phyloP scores from a whole-genome alignment of 1,284 basidiomycete genomes.

The Coniferiporia weirii region DNA sequence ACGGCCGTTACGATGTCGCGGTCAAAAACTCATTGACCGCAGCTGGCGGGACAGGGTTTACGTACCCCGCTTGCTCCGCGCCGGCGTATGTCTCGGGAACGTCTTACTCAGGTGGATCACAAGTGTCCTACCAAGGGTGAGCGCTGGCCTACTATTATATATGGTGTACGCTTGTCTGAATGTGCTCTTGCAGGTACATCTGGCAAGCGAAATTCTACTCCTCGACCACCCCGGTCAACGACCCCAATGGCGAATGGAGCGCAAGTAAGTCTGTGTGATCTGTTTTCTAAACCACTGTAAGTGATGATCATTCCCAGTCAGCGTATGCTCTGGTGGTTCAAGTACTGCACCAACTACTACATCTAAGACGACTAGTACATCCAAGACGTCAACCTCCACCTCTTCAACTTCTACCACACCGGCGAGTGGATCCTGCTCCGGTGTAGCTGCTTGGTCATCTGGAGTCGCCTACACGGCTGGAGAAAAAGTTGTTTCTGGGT shows the following conservation, averaged over 20 bases:
- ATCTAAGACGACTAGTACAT: conserved; percentile 1
- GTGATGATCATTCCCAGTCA: conserved; percentile 37
- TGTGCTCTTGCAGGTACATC: conserved; percentile 42
- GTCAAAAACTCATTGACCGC: conserved; percentile 44
- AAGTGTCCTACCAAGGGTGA: conserved; percentile 53
- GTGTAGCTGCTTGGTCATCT: conserved; percentile 48
- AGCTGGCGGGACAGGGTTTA: conserved; percentile 62
- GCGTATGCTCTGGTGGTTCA: conserved; percentile 43
- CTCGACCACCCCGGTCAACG: conserved; percentile 41
- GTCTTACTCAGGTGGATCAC: conserved; percentile 46
- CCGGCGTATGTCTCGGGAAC: conserved; percentile 46
- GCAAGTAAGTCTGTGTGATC: conserved; percentile 42
- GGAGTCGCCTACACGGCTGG: conserved; percentile 45
- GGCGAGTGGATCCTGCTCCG: conserved; percentile 35
- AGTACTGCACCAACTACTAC: conserved; percentile 19
- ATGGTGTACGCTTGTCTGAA: not conserved
- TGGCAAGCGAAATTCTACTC: conserved; percentile 66
- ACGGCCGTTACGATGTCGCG: conserved; percentile 52
- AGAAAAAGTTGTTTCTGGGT: conserved; percentile 47
- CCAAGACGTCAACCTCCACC: conserved; percentile 8
- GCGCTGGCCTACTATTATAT: conserved; percentile 12
- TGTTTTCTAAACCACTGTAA: not conserved
- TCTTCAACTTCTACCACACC: conserved; percentile 19
- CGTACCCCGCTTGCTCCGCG: conserved; percentile 55
- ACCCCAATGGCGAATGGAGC: conserved; percentile 56